These are phyloP conservation scores for Kodamaea plutei DNA, from an alignment of 1,139 yeast genomes.

Conservation along the genomic window DNA sequence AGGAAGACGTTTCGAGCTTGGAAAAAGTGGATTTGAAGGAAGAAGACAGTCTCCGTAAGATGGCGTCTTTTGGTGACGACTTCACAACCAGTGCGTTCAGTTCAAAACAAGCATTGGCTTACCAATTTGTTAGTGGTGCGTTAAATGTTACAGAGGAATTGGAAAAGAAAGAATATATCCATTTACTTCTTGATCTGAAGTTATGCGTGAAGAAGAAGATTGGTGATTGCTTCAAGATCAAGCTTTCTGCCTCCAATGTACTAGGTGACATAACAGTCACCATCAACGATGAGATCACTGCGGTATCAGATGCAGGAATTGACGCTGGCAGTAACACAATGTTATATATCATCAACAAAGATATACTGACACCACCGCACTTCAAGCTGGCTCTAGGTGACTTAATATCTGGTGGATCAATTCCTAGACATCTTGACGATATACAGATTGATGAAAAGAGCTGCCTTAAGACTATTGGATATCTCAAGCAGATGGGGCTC, in stretches of 20 bases:
- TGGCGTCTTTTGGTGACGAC: background rate
- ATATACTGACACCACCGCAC: conserved; percentile 33
- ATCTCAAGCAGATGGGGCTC: conserved; percentile 27
- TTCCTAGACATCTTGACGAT: conserved; percentile 28
- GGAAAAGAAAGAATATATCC: conserved; percentile 7
- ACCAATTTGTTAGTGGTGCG: conserved; percentile 63
- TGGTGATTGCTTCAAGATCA: conserved; percentile 39
- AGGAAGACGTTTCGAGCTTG: conserved; percentile 1
- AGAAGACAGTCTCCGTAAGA: background rate
- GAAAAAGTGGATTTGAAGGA: background rate
- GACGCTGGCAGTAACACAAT: conserved; percentile 48
- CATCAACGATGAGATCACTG: conserved; percentile 37
- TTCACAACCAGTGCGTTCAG: conserved; percentile 21
- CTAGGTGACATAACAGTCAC: conserved; percentile 30
- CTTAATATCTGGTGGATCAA: conserved; percentile 33
- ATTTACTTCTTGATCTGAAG: conserved; percentile 22
- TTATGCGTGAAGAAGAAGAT: conserved; percentile 35
- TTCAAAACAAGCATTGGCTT: conserved; percentile 42
- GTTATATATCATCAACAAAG: conserved; percentile 61
- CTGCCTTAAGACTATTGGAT: conserved; percentile 35
- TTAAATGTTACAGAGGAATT: conserved; percentile 25
- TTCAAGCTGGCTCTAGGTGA: conserved; percentile 38
- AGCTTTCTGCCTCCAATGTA: conserved; percentile 41
- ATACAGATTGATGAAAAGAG: conserved; percentile 32
- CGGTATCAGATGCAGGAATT: conserved; percentile 38